A percentile compares a stretch with the other conserved stretches of the same genome.
phyloP scores from a whole-genome alignment of 1,139 yeast species.

The Scheffersomyces insectosa region DNA sequence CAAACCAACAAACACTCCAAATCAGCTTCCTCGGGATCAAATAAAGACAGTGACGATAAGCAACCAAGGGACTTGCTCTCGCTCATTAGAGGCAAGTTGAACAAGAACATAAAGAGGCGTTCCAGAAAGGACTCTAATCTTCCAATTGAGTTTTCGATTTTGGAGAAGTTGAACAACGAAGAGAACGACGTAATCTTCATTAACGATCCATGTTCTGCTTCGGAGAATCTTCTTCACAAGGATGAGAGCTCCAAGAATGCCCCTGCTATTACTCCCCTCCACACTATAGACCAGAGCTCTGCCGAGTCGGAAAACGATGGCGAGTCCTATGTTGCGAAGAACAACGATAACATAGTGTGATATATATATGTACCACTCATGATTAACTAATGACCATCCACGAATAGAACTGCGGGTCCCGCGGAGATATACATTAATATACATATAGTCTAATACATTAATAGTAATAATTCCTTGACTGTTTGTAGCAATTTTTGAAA shows the following conservation, averaged over 20 bases:
- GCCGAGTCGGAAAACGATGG: neutral
- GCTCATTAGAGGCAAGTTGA: conserved; percentile 11
- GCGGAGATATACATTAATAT: neutral
- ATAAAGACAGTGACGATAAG: neutral
- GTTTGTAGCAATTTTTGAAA: neutral
- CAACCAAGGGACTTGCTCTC: neutral
- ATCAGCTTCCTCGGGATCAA: neutral
- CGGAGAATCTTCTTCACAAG: neutral
- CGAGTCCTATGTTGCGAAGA: conserved; percentile 1
- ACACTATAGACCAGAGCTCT: neutral
- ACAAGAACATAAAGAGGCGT: conserved; percentile 33
- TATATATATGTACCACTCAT: neutral
- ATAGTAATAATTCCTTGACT: neutral
- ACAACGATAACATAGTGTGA: conserved; percentile 8
- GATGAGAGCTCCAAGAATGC: neutral
- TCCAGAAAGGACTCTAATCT: conserved; percentile 59
- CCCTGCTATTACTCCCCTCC: neutral
- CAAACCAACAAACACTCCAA: neutral
- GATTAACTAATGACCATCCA: neutral
- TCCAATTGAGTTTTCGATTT: conserved; percentile 31
- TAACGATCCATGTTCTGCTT: neutral
- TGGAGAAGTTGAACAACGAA: conserved; percentile 24
- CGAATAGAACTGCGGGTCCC: too few relatives aligned
- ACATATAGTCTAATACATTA: neutral
- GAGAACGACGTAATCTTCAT: neutral